phyloP scores from a whole-genome alignment of 495 filamentous ascomycete genomes.

The Aspergillus diversus region DNA sequence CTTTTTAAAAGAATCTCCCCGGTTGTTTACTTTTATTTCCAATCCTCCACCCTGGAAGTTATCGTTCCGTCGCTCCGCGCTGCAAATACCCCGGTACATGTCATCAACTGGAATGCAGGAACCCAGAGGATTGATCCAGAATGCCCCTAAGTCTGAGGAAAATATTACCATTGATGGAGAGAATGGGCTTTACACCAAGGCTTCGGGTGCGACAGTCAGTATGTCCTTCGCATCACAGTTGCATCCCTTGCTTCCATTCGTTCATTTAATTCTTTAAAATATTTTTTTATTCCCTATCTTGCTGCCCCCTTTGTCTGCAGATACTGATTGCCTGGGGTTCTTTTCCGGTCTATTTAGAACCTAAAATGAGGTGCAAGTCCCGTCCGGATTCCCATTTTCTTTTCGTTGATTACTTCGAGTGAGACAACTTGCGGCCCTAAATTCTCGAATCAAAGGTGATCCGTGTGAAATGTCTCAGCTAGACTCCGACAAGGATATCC shows the following conservation, averaged over 20 bases:
- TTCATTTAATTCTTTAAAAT: slow-evolving; percentile 12
- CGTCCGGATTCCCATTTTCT: background rate
- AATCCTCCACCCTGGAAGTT: background rate
- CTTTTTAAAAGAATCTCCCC: no score
- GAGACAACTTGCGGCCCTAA: slow-evolving; percentile 3
- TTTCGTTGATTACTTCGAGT: slow-evolving; percentile 1
- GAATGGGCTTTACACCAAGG: slow-evolving; percentile 21
- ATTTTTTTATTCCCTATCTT: background rate
- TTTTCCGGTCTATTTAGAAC: slow-evolving; percentile 12
- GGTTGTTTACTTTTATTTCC: background rate
- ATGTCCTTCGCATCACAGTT: slow-evolving; percentile 13
- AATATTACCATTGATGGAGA: slow-evolving; percentile 10
- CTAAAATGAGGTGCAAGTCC: slow-evolving; percentile 13
- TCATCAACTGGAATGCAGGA: slow-evolving; percentile 24
- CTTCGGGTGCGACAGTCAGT: slow-evolving; percentile 21
- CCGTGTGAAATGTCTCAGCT: slow-evolving; percentile 20
- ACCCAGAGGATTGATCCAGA: slow-evolving; percentile 21
- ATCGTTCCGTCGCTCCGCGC: slow-evolving; percentile 3
- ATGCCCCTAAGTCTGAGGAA: slow-evolving; percentile 10
- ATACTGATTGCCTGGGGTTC: slow-evolving; percentile 12
- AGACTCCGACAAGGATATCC: slow-evolving; percentile 27
- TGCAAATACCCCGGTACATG: slow-evolving; percentile 17
- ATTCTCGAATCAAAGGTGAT: slow-evolving; percentile 8
- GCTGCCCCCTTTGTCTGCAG: slow-evolving; percentile 18
- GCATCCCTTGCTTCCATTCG: slow-evolving; percentile 18